Evolutionary conservation across 768 basidiomycete species (phyloP).

Genomic region (Mycena venus): DNA sequence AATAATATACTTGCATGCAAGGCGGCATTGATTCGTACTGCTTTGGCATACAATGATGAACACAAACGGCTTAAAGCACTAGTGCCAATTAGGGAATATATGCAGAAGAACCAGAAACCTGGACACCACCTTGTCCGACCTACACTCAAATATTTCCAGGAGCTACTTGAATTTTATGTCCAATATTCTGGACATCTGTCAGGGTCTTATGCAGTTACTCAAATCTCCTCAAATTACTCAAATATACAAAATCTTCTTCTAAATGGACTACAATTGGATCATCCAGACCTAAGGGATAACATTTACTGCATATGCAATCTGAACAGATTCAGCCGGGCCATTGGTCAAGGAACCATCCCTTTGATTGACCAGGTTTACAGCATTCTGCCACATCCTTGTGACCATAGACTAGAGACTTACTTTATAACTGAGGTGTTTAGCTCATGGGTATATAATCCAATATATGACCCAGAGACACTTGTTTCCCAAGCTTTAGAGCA

Average conservation of each 20-base stretch:
- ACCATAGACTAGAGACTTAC: background rate
- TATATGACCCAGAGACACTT: background rate
- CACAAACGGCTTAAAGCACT: background rate
- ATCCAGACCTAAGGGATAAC: background rate
- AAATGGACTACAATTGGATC: background rate
- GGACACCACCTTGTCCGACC: background rate
- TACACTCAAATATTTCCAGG: background rate
- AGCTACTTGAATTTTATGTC: background rate
- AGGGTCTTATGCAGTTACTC: background rate
- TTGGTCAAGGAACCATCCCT: background rate
- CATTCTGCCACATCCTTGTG: background rate
- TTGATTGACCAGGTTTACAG: background rate
- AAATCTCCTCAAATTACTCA: background rate
- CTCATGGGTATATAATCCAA: background rate
- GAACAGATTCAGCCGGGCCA: background rate
- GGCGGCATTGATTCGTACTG: too few species aligned
- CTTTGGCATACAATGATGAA: too few species aligned
- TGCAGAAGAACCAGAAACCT: background rate
- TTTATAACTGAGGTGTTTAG: background rate
- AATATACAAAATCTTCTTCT: background rate
- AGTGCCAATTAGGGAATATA: background rate
- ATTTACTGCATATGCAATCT: background rate
- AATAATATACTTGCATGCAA: background rate
- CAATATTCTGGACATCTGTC: background rate
- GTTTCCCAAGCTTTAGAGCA: background rate